Conservation (phyloP, 2,329 filamentous ascomycete genomes). For the Ophiostoma quercus region DNA sequence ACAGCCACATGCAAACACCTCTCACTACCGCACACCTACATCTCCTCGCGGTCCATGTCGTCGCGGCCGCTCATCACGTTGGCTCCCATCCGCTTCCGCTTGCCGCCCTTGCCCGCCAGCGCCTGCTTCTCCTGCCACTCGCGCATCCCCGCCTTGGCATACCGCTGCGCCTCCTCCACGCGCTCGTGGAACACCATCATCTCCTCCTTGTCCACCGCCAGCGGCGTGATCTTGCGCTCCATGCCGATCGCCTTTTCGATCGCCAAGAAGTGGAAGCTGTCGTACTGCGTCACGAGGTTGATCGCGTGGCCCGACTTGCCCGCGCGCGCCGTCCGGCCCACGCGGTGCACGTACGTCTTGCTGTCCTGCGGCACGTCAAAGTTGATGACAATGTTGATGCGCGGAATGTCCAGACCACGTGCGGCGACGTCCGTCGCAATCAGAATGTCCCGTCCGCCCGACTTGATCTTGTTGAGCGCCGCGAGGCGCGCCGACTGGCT, state of each 20-base stretch:
- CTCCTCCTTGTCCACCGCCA: constrained; percentile 69
- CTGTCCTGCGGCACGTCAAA: constrained; percentile 77
- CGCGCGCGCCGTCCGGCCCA: constrained; percentile 81
- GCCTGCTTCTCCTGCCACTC: constrained; percentile 51
- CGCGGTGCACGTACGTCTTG: constrained; percentile 87
- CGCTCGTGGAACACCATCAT: constrained; percentile 74
- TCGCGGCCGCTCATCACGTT: constrained; percentile 37
- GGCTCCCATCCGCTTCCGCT: constrained; percentile 45
- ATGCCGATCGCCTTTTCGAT: constrained; percentile 80
- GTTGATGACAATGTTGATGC: constrained; percentile 83
- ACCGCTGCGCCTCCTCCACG: constrained; percentile 77
- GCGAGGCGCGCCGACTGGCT: constrained; percentile 82
- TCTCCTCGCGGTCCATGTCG: constrained; percentile 72
- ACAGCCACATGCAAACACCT: not conserved
- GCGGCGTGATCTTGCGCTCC: constrained; percentile 55
- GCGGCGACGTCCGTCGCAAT: constrained; percentile 93
- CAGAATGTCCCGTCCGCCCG: constrained; percentile 74
- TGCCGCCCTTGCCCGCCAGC: constrained; percentile 31
- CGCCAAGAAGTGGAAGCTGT: constrained; percentile 71
- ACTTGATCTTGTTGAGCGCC: constrained; percentile 83
- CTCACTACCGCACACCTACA: constrained; percentile 38
- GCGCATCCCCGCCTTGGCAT: constrained; percentile 78
- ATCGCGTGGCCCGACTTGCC: constrained; percentile 80
- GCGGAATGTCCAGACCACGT: constrained; percentile 85
- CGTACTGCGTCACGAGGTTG: constrained; percentile 80